Percentiles rank a stretch among this genome's conserved stretches.
phyloP scores from a whole-genome alignment of 345 rosid species.

The Syzygium aromaticum region DNA sequence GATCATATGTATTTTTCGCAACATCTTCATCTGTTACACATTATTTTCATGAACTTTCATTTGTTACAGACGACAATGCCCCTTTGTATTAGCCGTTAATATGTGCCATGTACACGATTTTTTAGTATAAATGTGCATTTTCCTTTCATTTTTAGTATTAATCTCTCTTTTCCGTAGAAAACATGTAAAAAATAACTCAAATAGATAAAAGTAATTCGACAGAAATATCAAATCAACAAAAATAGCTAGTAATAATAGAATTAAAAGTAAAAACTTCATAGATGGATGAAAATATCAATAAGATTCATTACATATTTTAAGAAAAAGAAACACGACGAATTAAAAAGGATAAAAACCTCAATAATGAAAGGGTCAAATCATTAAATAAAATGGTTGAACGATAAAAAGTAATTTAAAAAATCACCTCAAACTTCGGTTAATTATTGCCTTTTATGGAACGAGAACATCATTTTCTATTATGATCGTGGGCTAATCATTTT shows the following conservation, averaged over 20 bases:
- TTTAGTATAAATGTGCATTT: not conserved
- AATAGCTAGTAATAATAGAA: not conserved
- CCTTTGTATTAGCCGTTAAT: not conserved
- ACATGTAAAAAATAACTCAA: not conserved
- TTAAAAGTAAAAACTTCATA: not conserved
- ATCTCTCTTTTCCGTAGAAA: not conserved
- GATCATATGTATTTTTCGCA: too few species aligned
- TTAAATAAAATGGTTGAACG: not conserved
- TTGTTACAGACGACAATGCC: not conserved
- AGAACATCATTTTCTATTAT: not conserved
- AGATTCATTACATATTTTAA: too few species aligned
- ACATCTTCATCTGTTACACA: too few species aligned
- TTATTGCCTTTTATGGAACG: not conserved
- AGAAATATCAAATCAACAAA: not conserved
- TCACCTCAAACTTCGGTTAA: not conserved
- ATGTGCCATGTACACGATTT: not conserved
- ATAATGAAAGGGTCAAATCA: too few species aligned
- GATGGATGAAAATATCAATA: too few species aligned
- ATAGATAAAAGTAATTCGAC: not conserved
- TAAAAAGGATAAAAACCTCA: too few species aligned
- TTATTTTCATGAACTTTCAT: not conserved
- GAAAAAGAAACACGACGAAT: too few species aligned
- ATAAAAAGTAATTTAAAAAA: not conserved
- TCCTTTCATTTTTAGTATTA: not conserved
- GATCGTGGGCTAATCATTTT: not conserved